A percentile compares a stretch with the other conserved stretches of the same genome.
Conservation (phyloP, 148 eudicot genomes). For the Spergularia marina region DNA sequence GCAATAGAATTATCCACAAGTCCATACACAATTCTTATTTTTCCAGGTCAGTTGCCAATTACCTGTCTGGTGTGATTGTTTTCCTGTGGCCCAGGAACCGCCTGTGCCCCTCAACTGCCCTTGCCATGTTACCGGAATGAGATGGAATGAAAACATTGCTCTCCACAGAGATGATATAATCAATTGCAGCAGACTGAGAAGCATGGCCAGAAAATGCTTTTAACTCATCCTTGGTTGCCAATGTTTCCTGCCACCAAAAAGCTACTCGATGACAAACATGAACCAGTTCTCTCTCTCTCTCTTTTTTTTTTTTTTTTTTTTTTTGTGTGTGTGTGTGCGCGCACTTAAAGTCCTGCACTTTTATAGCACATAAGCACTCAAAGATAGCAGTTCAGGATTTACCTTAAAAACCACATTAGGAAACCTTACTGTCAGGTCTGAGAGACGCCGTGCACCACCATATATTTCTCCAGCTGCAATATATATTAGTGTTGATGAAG, state of each 20-base stretch:
- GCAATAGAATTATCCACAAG: background rate
- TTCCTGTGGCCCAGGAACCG: conserved; percentile 79
- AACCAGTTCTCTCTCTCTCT: too few species aligned
- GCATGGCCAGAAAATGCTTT: conserved; percentile 58
- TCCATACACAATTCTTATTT: background rate
- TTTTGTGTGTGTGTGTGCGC: too few species aligned
- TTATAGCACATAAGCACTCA: background rate
- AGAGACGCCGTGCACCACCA: conserved; percentile 66
- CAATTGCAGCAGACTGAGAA: conserved; percentile 88
- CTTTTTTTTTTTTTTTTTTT: too few species aligned
- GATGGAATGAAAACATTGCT: conserved; percentile 85
- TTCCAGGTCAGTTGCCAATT: background rate
- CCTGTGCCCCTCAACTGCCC: conserved; percentile 92
- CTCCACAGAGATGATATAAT: conserved; percentile 79
- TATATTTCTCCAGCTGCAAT: conserved; percentile 95
- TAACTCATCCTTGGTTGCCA: conserved; percentile 69
- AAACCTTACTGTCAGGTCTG: conserved; percentile 70
- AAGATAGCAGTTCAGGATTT: background rate
- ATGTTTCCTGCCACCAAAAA: conserved; percentile 59
- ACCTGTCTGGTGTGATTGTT: conserved; percentile 92
- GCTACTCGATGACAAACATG: conserved; percentile 6
- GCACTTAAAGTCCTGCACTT: too few species aligned
- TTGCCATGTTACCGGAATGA: conserved; percentile 90
- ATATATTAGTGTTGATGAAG: conserved; percentile 69
- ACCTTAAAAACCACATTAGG: conserved; percentile 88